Base-by-base conservation (phyloP, 129 eudicot genomes). In the Solidago caesia region DNA sequence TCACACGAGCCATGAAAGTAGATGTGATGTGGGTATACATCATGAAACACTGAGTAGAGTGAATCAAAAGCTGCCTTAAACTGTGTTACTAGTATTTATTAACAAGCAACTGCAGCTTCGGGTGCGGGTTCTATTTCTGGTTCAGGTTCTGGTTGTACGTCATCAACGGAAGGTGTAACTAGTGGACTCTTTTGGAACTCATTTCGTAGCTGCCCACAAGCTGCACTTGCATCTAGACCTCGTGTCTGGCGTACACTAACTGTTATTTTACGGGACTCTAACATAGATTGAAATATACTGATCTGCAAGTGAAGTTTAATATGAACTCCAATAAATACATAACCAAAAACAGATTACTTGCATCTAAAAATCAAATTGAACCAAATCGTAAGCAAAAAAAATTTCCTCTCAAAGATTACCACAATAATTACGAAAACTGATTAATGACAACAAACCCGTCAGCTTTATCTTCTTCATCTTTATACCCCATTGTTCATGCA, bases 181-280 rank as follows among this genome's bases (percentile, higher is more conserved):
- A 95, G 81, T 3, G 97, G 99, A 47, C 69, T 82, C 83, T 95
- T 95, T 72, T 95, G 99, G 82, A 88, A 91, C 73, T 95, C 91
- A 12, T 95, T 95, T 73, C 96, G 65, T 79, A 95, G 85, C 71
- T 95, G 99, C 16, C 99, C 99, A 77, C 99, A 95, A 71, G 99
- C 99, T 44, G 99, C 99, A 75, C 96, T 84, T 76, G 96, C 99
- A 82, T 95, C 99, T 75, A 91, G 83, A 70, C 99, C 97, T 56
- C 99, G 86, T 46, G 99, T 95, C 74, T 91, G 96, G n/a, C 99
- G 99, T 68, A 95, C 92, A 41, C 99, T 95, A 21, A 83, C 89
- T 8, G 99, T 95, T 78, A 95, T 68, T 67, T 95, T 95, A 57
- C 92, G 87, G 3, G 94, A 85, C 79, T 95, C 99, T 44, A 95